A percentile compares a stretch with the other conserved stretches of the same genome.
Conservation (phyloP, 2,329 filamentous ascomycete genomes). For the Fusarium staphyleae region DNA sequence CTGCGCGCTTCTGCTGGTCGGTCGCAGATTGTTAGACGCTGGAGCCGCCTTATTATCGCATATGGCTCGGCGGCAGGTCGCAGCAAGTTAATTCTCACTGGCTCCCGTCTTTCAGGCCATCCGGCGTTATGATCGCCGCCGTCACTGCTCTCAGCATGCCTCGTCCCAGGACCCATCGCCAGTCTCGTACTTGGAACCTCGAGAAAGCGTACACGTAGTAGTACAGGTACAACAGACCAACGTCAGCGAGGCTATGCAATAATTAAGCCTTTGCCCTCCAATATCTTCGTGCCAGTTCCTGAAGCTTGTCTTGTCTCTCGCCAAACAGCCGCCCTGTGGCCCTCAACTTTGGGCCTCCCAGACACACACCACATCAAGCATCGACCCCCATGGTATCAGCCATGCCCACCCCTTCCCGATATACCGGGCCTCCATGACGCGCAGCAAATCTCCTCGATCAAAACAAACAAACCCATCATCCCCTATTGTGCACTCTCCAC, state of each 20-base stretch:
- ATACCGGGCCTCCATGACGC: slow-evolving; percentile 34
- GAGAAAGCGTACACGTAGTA: slow-evolving; percentile 7
- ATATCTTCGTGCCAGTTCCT: slow-evolving; percentile 16
- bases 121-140: slow-evolving; percentile 39
- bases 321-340: too few relatives aligned
- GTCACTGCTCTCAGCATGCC: slow-evolving; percentile 30
- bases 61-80: slow-evolving; percentile 12
- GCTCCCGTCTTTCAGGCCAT: slow-evolving; percentile 28
- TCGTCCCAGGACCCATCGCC: slow-evolving; percentile 26
- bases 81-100: slow-evolving; percentile 34
- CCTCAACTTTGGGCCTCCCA: not conserved
- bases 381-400: slow-evolving; percentile 19
- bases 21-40: slow-evolving; percentile 31
- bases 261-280: slow-evolving; percentile 3
- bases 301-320: not conserved
- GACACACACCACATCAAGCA: slow-evolving; percentile 21
- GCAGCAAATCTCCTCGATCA: slow-evolving; percentile 42
- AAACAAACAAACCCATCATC: slow-evolving; percentile 43
- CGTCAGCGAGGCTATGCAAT: slow-evolving; percentile 16
- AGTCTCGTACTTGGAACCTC: slow-evolving; percentile 13
- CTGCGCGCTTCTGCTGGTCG: slow-evolving; percentile 31
- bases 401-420: slow-evolving; percentile 28
- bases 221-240: slow-evolving; percentile 24
- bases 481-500: slow-evolving; percentile 38
- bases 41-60: slow-evolving; percentile 26